Conservation (phyloP, 108 stramenopile genomes). For the Cyclostephanos invisitatus region DNA sequence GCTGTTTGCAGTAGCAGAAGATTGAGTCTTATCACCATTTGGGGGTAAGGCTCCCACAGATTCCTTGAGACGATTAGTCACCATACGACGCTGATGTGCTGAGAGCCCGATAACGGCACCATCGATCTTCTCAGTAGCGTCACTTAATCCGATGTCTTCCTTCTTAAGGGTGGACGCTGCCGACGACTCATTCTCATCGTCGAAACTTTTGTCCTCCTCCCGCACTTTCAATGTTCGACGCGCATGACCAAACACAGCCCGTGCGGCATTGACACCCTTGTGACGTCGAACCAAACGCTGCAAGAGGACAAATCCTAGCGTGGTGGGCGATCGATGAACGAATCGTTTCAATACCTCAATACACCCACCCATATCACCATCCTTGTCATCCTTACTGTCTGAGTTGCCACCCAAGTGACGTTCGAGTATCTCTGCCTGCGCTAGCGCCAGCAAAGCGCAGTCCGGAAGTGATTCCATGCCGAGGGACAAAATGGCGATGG, state of each 20-base stretch:
- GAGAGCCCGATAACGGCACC: constrained; percentile 25
- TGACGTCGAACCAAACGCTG: constrained; percentile 77
- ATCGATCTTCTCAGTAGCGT: constrained; percentile 20
- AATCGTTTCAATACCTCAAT: constrained; percentile 69
- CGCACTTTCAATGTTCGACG: constrained; percentile 59
- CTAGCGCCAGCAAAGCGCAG: constrained; percentile 67
- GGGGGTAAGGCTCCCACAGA: constrained; percentile 25
- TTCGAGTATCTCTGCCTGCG: constrained; percentile 76
- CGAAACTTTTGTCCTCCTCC: constrained; percentile 43
- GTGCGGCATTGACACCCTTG: constrained; percentile 70
- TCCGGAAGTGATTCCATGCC: constrained; percentile 73
- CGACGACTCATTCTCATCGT: constrained; percentile 18
- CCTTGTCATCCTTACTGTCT: constrained; percentile 21
- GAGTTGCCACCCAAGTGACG: constrained; percentile 27
- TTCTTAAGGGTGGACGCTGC: constrained; percentile 4
- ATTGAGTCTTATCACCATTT: constrained; percentile 3
- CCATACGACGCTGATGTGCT: constrained; percentile 59
- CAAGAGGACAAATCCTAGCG: constrained; percentile 75
- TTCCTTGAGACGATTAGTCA: constrained; percentile 74
- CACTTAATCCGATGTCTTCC: constrained; percentile 33
- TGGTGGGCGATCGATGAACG: constrained; percentile 62
- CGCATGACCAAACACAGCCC: constrained; percentile 73
- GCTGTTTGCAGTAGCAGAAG: constrained; percentile 10
- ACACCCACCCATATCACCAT: constrained; percentile 10
- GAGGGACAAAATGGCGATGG: constrained; percentile 66